These are phyloP conservation scores for Stagonosporopsis rhizophila DNA, from an alignment of 2,329 filamentous ascomycete species.

Conservation along the genomic window DNA sequence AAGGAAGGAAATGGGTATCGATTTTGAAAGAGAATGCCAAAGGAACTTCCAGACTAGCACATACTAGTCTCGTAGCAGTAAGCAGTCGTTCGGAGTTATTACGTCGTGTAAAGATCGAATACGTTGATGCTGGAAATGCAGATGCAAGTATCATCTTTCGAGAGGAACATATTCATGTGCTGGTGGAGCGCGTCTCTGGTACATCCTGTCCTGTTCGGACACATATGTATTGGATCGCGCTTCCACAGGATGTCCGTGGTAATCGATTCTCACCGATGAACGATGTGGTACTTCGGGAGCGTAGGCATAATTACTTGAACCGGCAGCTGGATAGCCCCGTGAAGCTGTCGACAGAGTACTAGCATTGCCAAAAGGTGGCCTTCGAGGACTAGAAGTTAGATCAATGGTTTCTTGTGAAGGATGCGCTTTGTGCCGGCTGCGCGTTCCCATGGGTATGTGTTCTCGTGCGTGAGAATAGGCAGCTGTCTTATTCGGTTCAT, in stretches of 20 bases:
- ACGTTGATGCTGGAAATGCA: not conserved
- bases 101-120: not conserved
- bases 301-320: slow-evolving; percentile 13
- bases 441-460: slow-evolving; percentile 19
- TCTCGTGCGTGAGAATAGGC: slow-evolving; percentile 6
- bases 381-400: slow-evolving; percentile 36
- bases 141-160: slow-evolving; percentile 19
- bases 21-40: slow-evolving; percentile 24
- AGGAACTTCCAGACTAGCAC: slow-evolving; percentile 19
- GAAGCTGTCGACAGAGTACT: slow-evolving; percentile 13
- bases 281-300: slow-evolving; percentile 21
- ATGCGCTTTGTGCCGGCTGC: slow-evolving; percentile 18
- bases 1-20: slow-evolving; percentile 38
- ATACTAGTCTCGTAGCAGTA: slow-evolving; percentile 2
- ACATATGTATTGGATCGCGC: slow-evolving; percentile 6
- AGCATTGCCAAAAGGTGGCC: slow-evolving; percentile 11
- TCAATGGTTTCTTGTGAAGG: slow-evolving; percentile 29
- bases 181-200: slow-evolving; percentile 13
- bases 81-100: not conserved
- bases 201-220: slow-evolving; percentile 10
- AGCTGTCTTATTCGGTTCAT: not conserved
- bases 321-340: slow-evolving; percentile 11
- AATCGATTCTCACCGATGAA: slow-evolving; percentile 25
- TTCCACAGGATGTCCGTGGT: slow-evolving; percentile 22
- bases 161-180: slow-evolving; percentile 23